Conservation (phyloP, 2,329 filamentous ascomycete genomes). For the Ophiostoma angusticollis region DNA sequence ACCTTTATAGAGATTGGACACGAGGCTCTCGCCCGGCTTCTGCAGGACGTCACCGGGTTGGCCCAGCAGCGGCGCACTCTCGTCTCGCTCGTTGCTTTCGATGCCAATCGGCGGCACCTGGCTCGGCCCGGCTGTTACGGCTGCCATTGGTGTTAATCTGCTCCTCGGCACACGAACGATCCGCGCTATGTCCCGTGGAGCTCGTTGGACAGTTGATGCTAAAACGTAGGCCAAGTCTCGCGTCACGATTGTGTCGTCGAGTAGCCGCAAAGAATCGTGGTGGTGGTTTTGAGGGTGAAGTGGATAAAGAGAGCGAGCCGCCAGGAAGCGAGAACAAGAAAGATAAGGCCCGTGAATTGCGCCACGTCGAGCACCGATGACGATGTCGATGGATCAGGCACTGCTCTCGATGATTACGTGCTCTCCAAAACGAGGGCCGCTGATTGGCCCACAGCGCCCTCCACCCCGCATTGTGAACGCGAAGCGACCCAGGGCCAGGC, state of each 20-base stretch:
- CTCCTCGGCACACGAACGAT: no score
- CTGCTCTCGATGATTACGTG: constrained; percentile 2
- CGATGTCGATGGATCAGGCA: constrained; percentile 2
- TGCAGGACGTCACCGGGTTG: constrained; percentile 62
- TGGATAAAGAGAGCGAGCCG: not conserved
- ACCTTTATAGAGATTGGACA: constrained; percentile 66
- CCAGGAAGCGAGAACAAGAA: not conserved
- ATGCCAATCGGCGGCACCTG: constrained; percentile 25
- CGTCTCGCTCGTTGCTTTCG: constrained; percentile 20
- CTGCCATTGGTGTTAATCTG: constrained; percentile 56
- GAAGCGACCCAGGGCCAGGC: no score
- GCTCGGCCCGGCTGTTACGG: constrained; percentile 53
- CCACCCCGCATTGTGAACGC: no score
- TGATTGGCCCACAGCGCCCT: no score
- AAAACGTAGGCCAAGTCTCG: no score
- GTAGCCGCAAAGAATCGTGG: no score
- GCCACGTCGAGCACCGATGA: constrained; percentile 8
- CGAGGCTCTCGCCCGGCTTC: constrained; percentile 47
- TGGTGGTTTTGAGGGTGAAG: not conserved
- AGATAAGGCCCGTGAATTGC: constrained; percentile 1
- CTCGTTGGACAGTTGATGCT: no score
- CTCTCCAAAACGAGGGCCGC: constrained; percentile 9
- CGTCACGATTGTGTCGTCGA: no score
- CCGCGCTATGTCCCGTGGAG: no score
- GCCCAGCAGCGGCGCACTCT: constrained; percentile 60